Base-by-base conservation (phyloP, 2,329 filamentous ascomycete species). In the Zasmidium angulare region DNA sequence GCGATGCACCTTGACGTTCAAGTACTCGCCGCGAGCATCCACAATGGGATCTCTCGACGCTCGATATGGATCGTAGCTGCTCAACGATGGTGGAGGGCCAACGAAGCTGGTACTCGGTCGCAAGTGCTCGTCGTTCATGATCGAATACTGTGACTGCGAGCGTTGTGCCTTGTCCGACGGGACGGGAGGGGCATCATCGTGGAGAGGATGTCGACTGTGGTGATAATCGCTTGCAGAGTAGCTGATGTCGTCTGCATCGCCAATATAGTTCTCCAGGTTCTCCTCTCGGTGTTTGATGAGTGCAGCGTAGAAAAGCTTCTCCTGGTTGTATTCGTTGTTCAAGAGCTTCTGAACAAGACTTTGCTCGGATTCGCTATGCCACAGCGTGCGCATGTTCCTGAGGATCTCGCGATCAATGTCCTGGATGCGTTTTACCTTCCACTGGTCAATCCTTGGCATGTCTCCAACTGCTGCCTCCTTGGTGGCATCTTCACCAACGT, bases 221-320 rank as follows among this genome's bases (percentile, higher is more conserved):
- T 97, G 93, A 68, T 96, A 95, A 70, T 98, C 93, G 74, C 92
- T 96, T 57, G 88, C 84, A 0, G 93, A 96, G 71, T 95, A 89
- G n/a, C 85, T 85, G 56, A 97, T 74, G 31, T 72, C 71, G 55
- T 78, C 79, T 21, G 89, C 84, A 26, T 87, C 86, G 60, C 89
- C 89, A 56, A 81, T 77, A 71, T 95, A 98, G 70, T 96, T 90
- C 72, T 98, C 93, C 1, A 96, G 76, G 66, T 95, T 88, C 63
- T 91, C 87, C 64, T 96, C 87, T 48, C 90, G 85, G 73, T 96
- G 96, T 73, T 88, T 89, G 64, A 89, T 77, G 7, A 99, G 82
- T 20, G 96, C 84, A 75, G 87, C 89, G 75, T 98, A 99, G 75
- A 98, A 97, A 66, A 93, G 83, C 71, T 96, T 96, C 72, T 97